Conservation (phyloP, 1,139 yeast species). For the Scheffersomyces parashehatae region DNA sequence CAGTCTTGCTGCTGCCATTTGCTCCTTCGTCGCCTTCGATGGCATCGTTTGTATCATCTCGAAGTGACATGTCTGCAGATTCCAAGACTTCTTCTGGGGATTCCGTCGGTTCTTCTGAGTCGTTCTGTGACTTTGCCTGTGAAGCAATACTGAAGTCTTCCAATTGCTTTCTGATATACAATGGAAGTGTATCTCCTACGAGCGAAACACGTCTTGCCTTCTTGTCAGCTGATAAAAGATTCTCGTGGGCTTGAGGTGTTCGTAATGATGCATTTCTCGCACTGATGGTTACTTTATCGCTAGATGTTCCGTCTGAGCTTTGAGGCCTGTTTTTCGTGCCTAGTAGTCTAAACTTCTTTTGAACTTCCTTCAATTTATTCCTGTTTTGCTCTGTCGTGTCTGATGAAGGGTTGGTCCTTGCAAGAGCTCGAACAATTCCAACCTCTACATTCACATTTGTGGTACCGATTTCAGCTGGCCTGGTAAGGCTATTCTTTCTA, state of each 20-base stretch:
- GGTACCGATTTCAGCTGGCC: slow-evolving; percentile 33
- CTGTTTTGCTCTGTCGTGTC: slow-evolving; percentile 2
- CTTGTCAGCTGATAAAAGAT: neutral
- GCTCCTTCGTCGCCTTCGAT: neutral
- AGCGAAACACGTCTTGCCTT: slow-evolving; percentile 30
- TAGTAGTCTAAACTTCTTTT: slow-evolving; percentile 12
- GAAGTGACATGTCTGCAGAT: neutral
- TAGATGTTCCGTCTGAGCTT: no score
- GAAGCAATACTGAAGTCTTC: slow-evolving; percentile 2
- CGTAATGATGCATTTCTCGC: no score
- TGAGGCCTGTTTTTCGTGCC: no score
- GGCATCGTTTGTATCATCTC: neutral
- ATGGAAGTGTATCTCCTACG: slow-evolving; percentile 42
- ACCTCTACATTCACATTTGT: slow-evolving; percentile 33
- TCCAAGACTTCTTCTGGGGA: neutral
- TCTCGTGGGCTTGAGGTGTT: no score
- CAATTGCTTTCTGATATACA: slow-evolving; percentile 38
- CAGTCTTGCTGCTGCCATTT: slow-evolving; percentile 1
- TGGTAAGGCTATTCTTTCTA: slow-evolving; percentile 21
- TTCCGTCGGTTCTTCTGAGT: neutral
- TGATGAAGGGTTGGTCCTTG: no score
- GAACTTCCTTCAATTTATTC: slow-evolving; percentile 11
- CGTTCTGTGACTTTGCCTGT: no score
- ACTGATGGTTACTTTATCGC: no score
- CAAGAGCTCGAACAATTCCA: slow-evolving; percentile 23